Evolutionary conservation across 768 basidiomycete species (phyloP).

Genomic region (Suillus subaureus): DNA sequence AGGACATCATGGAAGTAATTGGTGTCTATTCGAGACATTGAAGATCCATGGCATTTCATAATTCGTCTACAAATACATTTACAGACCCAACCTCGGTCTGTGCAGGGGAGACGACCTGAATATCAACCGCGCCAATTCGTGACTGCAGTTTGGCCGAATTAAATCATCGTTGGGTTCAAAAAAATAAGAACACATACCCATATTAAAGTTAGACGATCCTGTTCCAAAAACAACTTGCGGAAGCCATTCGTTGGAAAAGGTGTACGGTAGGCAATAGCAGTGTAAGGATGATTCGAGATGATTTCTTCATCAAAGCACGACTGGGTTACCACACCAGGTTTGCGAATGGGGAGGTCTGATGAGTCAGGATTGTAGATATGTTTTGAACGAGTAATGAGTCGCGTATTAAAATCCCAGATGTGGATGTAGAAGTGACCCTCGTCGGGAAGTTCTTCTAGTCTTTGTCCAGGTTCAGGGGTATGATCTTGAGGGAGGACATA

Average conservation of each 20-base stretch:
- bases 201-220: not conserved
- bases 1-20: no score
- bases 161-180: not conserved
- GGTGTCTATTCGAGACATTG: no score
- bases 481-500: not conserved
- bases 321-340: not conserved
- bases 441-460: not conserved
- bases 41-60: no score
- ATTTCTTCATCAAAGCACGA: not conserved
- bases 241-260: not conserved
- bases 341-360: not conserved
- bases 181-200: not conserved
- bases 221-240: not conserved
- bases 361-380: not conserved
- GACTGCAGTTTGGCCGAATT: not conserved
- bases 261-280: not conserved
- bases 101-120: not conserved
- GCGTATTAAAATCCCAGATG: not conserved
- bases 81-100: not conserved
- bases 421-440: not conserved
- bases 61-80: no score
- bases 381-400: not conserved
- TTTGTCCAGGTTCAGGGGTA: not conserved
- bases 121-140: not conserved
- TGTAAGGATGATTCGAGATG: not conserved